These are phyloP conservation scores for Amanita pallidorosea DNA, from an alignment of 768 basidiomycete genomes.

Conservation along the genomic window DNA sequence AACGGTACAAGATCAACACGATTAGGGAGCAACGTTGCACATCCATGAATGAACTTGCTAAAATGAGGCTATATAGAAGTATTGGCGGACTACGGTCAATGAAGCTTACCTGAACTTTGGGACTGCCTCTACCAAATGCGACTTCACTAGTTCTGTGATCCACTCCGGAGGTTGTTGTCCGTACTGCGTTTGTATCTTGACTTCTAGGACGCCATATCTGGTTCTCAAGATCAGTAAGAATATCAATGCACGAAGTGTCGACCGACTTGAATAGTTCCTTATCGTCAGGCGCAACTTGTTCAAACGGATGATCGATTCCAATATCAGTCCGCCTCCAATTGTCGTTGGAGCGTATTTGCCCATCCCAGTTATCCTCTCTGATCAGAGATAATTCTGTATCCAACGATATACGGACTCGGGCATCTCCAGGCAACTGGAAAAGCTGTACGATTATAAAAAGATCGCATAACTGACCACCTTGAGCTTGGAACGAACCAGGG, in stretches of 20 bases:
- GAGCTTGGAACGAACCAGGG: neutral
- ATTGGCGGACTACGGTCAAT: neutral
- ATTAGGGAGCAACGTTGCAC: constrained; percentile 83
- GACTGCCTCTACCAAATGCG: constrained; percentile 92
- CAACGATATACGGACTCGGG: constrained; percentile 95
- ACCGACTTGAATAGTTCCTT: constrained; percentile 85
- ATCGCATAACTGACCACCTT: constrained; percentile 65
- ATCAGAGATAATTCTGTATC: constrained; percentile 94
- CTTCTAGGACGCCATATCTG: constrained; percentile 89
- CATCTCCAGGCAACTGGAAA: constrained; percentile 98
- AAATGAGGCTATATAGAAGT: constrained; percentile 1
- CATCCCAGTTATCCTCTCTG: constrained; percentile 97
- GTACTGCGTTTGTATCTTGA: constrained; percentile 93
- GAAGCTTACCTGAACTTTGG: constrained; percentile 80
- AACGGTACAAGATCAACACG: constrained; percentile 96
- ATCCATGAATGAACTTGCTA: constrained; percentile 95
- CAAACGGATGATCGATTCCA: constrained; percentile 87
- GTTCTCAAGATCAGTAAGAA: neutral
- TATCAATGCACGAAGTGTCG: neutral
- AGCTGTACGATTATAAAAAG: constrained; percentile 97
- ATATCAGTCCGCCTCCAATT: constrained; percentile 96
- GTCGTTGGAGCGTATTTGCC: constrained; percentile 54
- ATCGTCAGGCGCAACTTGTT: constrained; percentile 62
- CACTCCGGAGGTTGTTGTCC: constrained; percentile 95
- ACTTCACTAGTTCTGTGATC: constrained; percentile 93